Conservation (phyloP, 208 protist genomes). For the Trypanosoma cruzi region DNA sequence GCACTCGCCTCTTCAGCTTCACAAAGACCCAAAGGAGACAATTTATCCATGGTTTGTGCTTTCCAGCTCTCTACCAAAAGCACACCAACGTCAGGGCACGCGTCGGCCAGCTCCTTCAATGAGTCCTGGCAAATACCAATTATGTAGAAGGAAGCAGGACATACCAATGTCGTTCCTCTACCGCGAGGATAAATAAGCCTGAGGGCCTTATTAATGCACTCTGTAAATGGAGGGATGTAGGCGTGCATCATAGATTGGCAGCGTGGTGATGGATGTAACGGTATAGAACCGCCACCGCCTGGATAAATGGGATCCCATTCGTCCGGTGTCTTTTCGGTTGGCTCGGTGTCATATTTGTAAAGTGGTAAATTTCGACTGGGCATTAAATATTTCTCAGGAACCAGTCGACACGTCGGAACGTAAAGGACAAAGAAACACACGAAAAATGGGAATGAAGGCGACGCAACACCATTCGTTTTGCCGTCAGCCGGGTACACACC, state of each 20-base stretch:
- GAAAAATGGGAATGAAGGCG: neutral
- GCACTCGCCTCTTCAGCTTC: neutral
- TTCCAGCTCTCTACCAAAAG: conserved; percentile 10
- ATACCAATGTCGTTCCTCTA: neutral
- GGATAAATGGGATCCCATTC: conserved; percentile 17
- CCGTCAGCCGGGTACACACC: neutral
- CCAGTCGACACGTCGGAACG: conserved; percentile 3
- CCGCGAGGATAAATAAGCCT: conserved; percentile 12
- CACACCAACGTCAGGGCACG: conserved; percentile 16
- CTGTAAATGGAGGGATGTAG: conserved; percentile 14
- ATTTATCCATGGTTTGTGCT: conserved; percentile 4
- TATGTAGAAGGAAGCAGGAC: neutral
- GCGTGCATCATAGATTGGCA: conserved; percentile 10
- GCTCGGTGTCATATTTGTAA: conserved; percentile 17
- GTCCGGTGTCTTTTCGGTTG: conserved; percentile 10
- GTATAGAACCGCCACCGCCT: conserved; percentile 6
- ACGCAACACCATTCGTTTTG: conserved; percentile 3
- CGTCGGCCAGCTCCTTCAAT: neutral
- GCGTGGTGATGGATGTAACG: conserved; percentile 8
- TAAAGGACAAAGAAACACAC: conserved; percentile 14
- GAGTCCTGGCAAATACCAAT: neutral
- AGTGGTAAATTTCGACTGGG: neutral
- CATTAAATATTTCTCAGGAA: neutral
- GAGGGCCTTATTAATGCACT: conserved; percentile 13
- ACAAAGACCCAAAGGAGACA: conserved; percentile 22